phyloP scores from a whole-genome alignment of 192 early-diverging fungal species.

The Coemansia sp. region DNA sequence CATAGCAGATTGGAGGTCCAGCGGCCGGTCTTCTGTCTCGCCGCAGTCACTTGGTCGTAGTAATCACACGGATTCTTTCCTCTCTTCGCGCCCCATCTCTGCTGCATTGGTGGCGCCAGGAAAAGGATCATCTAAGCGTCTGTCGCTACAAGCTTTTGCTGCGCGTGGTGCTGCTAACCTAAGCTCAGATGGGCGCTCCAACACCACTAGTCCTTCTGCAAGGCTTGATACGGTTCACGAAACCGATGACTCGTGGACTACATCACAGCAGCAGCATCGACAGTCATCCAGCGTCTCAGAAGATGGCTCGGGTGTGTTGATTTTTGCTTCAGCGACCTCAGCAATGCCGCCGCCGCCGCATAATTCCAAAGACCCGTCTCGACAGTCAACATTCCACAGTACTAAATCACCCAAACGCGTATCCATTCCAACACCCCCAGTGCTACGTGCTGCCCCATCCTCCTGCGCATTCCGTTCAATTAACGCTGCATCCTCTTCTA shows the following conservation, averaged over 20 bases:
- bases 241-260: slow-evolving; percentile 16
- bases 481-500: neutral
- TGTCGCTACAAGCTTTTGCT: slow-evolving; percentile 15
- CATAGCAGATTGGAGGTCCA: too few species aligned
- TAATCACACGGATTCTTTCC: neutral
- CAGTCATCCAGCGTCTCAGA: neutral
- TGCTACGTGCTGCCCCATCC: slow-evolving; percentile 21
- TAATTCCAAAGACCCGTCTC: neutral
- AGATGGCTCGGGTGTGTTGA: neutral
- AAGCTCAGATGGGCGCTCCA: neutral
- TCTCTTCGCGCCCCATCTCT: slow-evolving; percentile 14
- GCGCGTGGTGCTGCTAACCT: neutral
- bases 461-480: slow-evolving; percentile 12
- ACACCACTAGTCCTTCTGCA: slow-evolving; percentile 3
- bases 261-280: neutral
- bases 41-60: slow-evolving; percentile 2
- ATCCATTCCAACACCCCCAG: slow-evolving; percentile 28
- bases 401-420: slow-evolving; percentile 29
- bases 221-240: slow-evolving; percentile 30
- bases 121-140: slow-evolving; percentile 1
- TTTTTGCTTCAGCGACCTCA: slow-evolving; percentile 12
- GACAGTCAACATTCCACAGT: slow-evolving; percentile 18
- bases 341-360: slow-evolving; percentile 5
- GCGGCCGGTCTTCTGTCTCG: neutral
- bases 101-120: slow-evolving; percentile 1